phyloP scores from a whole-genome alignment of 129 eudicot species.

The Helianthus tuberosus region DNA sequence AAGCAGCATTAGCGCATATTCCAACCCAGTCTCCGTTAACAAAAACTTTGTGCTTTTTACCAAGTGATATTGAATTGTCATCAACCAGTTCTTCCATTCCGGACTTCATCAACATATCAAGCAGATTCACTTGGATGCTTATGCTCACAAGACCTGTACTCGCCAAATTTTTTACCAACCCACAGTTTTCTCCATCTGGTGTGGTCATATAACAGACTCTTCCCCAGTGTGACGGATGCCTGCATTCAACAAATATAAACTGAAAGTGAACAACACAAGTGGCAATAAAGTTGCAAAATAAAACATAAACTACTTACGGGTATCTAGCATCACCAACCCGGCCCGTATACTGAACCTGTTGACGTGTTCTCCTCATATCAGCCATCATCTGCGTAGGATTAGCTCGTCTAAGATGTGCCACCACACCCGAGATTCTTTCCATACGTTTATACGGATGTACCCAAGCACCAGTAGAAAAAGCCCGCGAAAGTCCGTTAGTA shows the following conservation, averaged over 20 bases:
- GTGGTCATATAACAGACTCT: conserved; percentile 83
- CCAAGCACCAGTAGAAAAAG: conserved; percentile 95
- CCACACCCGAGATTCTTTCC: conserved; percentile 88
- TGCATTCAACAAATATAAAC: conserved; percentile 43
- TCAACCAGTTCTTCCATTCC: conserved; percentile 75
- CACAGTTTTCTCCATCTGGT: conserved; percentile 96
- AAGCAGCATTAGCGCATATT: conserved; percentile 57
- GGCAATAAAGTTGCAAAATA: neutral
- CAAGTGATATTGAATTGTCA: conserved; percentile 44
- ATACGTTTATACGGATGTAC: conserved; percentile 72
- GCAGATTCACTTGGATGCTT: conserved; percentile 35
- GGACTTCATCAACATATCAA: conserved; percentile 42
- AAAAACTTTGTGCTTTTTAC: conserved; percentile 61
- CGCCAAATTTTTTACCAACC: conserved; percentile 84
- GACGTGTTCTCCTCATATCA: conserved; percentile 92
- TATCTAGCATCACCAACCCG: conserved; percentile 95
- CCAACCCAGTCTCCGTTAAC: conserved; percentile 94
- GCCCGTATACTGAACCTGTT: conserved; percentile 82
- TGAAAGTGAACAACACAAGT: neutral
- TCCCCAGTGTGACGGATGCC: conserved; percentile 99
- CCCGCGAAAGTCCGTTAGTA: conserved; percentile 89
- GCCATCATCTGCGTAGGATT: conserved; percentile 83
- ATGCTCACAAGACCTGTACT: conserved; percentile 84
- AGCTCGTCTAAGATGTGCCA: conserved; percentile 80
- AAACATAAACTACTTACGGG: conserved; percentile 60